Conservation (phyloP, 2,329 filamentous ascomycete species). For the Aspergillus sp. region DNA sequence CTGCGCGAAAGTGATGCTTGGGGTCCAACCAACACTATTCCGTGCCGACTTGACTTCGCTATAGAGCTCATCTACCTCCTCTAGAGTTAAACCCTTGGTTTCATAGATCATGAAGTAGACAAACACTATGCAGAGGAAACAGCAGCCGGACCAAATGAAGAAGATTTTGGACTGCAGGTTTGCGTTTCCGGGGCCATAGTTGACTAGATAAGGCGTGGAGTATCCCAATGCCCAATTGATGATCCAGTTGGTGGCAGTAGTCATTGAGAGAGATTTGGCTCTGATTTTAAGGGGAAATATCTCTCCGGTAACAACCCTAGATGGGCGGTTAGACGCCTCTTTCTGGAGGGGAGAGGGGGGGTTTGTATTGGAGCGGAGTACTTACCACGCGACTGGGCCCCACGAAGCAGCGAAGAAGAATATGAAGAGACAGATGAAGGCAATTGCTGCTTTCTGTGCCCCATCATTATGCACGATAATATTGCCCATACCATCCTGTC, state of each 20-base stretch:
- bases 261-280: slow-evolving; percentile 51
- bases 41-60: not conserved
- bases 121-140: slow-evolving; percentile 51
- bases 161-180: slow-evolving; percentile 62
- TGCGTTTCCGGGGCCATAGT: slow-evolving; percentile 63
- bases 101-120: slow-evolving; percentile 75
- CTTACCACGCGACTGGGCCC: slow-evolving; percentile 36
- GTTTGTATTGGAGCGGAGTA: not conserved
- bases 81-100: slow-evolving; percentile 79
- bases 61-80: slow-evolving; percentile 81
- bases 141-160: slow-evolving; percentile 60
- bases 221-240: slow-evolving; percentile 79
- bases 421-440: slow-evolving; percentile 49
- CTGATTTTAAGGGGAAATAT: slow-evolving; percentile 50
- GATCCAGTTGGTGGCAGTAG: slow-evolving; percentile 57
- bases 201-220: slow-evolving; percentile 76
- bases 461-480: slow-evolving; percentile 16
- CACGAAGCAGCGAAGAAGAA: slow-evolving; percentile 50
- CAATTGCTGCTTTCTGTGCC: slow-evolving; percentile 45
- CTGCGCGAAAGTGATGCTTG: not conserved
- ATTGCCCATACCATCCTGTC: not conserved
- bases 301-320: slow-evolving; percentile 49
- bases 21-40: not conserved
- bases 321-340: not conserved
- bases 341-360: not conserved